phyloP scores from a whole-genome alignment of 306 rosid genomes.

The Ceratonia siliqua region DNA sequence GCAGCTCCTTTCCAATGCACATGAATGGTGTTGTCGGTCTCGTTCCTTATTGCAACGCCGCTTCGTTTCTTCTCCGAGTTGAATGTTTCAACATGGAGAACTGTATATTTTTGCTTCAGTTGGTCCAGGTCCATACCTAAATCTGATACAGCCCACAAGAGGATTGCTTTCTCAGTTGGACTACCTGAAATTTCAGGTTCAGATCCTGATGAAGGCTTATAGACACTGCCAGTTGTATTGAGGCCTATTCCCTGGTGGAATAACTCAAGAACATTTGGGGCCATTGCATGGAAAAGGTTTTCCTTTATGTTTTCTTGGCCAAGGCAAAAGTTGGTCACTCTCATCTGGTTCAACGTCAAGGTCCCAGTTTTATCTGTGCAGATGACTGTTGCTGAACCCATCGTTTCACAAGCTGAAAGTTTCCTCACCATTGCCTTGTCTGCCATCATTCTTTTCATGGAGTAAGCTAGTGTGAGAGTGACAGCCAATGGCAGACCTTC shows the following conservation, averaged over 20 bases:
- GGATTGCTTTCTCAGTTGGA: slow-evolving; percentile 85
- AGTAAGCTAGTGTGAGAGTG: slow-evolving; percentile 83
- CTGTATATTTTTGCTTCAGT: slow-evolving; percentile 47
- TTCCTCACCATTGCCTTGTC: slow-evolving; percentile 95
- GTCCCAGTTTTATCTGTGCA: slow-evolving; percentile 91
- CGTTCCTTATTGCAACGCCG: slow-evolving; percentile 61
- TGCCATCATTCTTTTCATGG: slow-evolving; percentile 95
- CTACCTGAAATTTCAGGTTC: slow-evolving; percentile 81
- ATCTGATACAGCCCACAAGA: slow-evolving; percentile 66
- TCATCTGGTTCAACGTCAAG: slow-evolving; percentile 75
- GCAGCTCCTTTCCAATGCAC: slow-evolving; percentile 97
- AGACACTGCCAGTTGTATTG: slow-evolving; percentile 73
- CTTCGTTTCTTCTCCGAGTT: slow-evolving; percentile 87
- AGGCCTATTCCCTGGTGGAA: slow-evolving; percentile 74
- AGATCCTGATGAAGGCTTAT: slow-evolving; percentile 42
- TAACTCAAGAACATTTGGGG: slow-evolving; percentile 47
- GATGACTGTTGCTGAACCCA: slow-evolving; percentile 93
- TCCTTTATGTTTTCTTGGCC: slow-evolving; percentile 57
- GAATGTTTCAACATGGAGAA: slow-evolving; percentile 80
- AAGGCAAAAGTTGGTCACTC: slow-evolving; percentile 69
- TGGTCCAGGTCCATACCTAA: slow-evolving; percentile 70
- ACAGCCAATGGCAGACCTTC: slow-evolving; percentile 92
- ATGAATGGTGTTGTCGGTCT: slow-evolving; percentile 45
- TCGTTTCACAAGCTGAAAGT: slow-evolving; percentile 86
- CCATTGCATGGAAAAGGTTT: slow-evolving; percentile 36